phyloP scores from a whole-genome alignment of 148 eudicot genomes.

The Agrostemma githago region DNA sequence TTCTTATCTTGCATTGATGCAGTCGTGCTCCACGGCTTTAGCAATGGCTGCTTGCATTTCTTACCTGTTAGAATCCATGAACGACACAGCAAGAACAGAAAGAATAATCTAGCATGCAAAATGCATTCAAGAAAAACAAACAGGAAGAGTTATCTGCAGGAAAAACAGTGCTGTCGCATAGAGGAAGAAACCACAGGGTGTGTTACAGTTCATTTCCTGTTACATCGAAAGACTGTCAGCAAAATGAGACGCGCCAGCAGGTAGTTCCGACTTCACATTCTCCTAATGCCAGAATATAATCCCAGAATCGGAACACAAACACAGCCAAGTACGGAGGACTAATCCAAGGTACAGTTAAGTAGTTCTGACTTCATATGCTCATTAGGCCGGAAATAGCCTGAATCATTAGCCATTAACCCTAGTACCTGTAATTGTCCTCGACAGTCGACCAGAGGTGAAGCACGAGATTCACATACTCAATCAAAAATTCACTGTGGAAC shows the following conservation, averaged over 20 bases:
- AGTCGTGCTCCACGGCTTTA: constrained; percentile 78
- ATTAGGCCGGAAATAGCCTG: no score
- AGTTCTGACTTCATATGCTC: no score
- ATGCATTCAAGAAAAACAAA: neutral
- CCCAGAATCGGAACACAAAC: no score
- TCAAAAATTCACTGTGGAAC: neutral
- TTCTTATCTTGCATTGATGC: constrained; percentile 51
- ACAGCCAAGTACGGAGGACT: no score
- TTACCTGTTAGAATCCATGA: constrained; percentile 49
- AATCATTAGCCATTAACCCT: no score
- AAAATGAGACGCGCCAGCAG: no score
- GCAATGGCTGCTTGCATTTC: constrained; percentile 70
- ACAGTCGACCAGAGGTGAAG: neutral
- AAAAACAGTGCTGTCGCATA: neutral
- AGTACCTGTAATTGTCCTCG: neutral
- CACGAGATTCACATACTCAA: neutral
- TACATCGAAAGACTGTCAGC: no score
- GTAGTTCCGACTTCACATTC: no score
- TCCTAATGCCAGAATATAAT: no score
- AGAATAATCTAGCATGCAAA: constrained; percentile 13
- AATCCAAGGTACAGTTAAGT: no score
- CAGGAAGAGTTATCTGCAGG: constrained; percentile 12
- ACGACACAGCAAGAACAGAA: neutral
- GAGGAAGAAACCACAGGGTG: no score
- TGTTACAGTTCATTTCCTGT: no score